phyloP scores from a whole-genome alignment of 1,284 basidiomycete genomes.

The Cryptococcus neoformans region DNA sequence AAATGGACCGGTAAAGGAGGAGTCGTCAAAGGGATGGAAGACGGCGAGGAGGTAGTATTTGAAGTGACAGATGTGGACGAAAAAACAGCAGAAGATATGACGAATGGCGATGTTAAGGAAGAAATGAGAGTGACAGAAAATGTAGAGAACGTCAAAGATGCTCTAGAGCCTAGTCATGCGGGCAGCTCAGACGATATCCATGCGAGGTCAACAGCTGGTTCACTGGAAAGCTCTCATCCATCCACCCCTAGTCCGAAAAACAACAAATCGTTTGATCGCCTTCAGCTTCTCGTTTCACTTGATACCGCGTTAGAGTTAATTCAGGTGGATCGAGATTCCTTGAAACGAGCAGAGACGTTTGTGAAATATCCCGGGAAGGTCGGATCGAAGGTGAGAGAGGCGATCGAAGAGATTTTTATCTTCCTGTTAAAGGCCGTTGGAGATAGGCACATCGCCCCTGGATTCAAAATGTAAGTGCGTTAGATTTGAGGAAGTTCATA shows the following conservation, averaged over 20 bases:
- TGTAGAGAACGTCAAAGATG: slow-evolving; percentile 2
- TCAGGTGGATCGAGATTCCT: slow-evolving; percentile 81
- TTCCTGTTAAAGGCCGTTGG: slow-evolving; percentile 73
- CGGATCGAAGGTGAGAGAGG: slow-evolving; percentile 75
- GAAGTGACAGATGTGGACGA: slow-evolving; percentile 53
- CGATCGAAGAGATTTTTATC: slow-evolving; percentile 89
- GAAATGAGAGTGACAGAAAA: slow-evolving; percentile 1
- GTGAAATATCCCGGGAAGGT: slow-evolving; percentile 76
- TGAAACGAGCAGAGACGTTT: slow-evolving; percentile 91
- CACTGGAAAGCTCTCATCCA: not conserved
- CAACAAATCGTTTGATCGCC: slow-evolving; percentile 55
- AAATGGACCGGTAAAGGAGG: slow-evolving; percentile 59
- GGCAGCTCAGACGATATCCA: slow-evolving; percentile 10
- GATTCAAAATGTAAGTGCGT: slow-evolving; percentile 67
- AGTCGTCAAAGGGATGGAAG: slow-evolving; percentile 20
- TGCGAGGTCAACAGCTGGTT: not conserved
- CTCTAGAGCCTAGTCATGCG: slow-evolving; percentile 15
- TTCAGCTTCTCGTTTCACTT: slow-evolving; percentile 85
- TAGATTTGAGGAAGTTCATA: not conserved
- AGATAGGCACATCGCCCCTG: slow-evolving; percentile 77
- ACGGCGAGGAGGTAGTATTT: slow-evolving; percentile 52
- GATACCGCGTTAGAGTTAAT: slow-evolving; percentile 90
- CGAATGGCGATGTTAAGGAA: slow-evolving; percentile 9
- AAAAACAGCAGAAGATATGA: slow-evolving; percentile 1
- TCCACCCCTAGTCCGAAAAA: slow-evolving; percentile 14